Evolutionary conservation across 2,329 filamentous ascomycete genomes (phyloP), one percentile per base, ranked within the genome.

Genomic region (Alternaria postmessia): DNA sequence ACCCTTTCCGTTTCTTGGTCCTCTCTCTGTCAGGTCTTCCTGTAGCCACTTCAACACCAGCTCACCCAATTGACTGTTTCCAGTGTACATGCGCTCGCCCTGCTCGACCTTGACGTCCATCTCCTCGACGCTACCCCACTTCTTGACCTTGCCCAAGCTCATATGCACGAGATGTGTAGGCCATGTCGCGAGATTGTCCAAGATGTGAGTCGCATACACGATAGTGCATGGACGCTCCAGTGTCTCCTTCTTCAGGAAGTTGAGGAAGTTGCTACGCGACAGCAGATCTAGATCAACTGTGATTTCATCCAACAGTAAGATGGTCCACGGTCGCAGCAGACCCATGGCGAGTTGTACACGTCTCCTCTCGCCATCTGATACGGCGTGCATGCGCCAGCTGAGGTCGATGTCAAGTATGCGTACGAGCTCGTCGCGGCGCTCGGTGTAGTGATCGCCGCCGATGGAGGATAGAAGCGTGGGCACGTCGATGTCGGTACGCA

Each of bases 261-360:
- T 84, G 32, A 99, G 84, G 78, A 99, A 99, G 75, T 94, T 90
- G 70, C 89, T 89, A 16, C 95, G 87, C 56, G 88, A 91, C 61
- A 97, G 85, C 59, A 99, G 86, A 79, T 99, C 95, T 62, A 99
- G 83, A 78, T 99, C 95, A 8, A 99, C 95, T 1, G 95, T 99
- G 78, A 98, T 97, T 79, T 98, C 94, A 76, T 99, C 95, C 41
- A 99, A 86, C 54, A 99, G 84, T 28, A 99, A 83, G 4, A 99
- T 90, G 11, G 88, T 89, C 95, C 95, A 99, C 1, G 95, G 95
- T 3, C 94, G 85, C 44, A 99, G 80, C 8, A 99, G 83, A 0
- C 95, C 95, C 95, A 99, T 99, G 62, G 94, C 94, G 7, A 99
- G 85, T 82, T 99, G 95, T 6, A 99, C 95, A 18, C 95, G 86